A percentile compares a stretch with the other conserved stretches of the same genome.
These are phyloP conservation scores for Tetrapyrgos nigripes DNA, from an alignment of 1,284 basidiomycete genomes.

Conservation along the genomic window DNA sequence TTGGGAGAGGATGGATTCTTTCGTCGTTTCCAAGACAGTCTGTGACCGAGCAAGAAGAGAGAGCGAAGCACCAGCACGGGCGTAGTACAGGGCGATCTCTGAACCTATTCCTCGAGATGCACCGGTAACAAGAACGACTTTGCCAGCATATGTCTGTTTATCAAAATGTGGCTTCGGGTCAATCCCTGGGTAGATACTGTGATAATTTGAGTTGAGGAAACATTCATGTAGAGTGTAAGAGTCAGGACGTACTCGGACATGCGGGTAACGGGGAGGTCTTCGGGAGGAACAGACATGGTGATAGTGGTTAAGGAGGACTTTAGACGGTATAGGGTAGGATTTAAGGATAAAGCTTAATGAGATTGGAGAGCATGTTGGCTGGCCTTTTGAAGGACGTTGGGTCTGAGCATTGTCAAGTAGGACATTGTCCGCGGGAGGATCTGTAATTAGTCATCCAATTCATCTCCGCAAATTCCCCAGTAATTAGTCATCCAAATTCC, in stretches of 20 bases:
- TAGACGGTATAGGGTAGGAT: too few relatives aligned
- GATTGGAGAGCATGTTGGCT: too few relatives aligned
- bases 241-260: background rate
- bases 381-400: too few relatives aligned
- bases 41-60: background rate
- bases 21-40: background rate
- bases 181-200: conserved; percentile 4
- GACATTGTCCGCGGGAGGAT: too few relatives aligned
- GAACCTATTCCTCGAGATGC: background rate
- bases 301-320: too few relatives aligned
- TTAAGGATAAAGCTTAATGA: too few relatives aligned
- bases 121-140: conserved; percentile 2
- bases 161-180: background rate
- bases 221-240: too few relatives aligned
- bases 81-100: background rate
- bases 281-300: background rate
- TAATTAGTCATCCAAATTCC: too few relatives aligned
- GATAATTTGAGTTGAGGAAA: background rate
- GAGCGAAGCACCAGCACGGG: conserved; percentile 1
- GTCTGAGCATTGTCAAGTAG: too few relatives aligned
- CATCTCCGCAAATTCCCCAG: too few relatives aligned
- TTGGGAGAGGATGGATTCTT: background rate
- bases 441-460: too few relatives aligned
- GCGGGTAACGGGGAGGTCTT: conserved; percentile 6
- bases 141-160: background rate